Conservation (phyloP, 805 yeast genomes). For the Hanseniaspora taiwanica region DNA sequence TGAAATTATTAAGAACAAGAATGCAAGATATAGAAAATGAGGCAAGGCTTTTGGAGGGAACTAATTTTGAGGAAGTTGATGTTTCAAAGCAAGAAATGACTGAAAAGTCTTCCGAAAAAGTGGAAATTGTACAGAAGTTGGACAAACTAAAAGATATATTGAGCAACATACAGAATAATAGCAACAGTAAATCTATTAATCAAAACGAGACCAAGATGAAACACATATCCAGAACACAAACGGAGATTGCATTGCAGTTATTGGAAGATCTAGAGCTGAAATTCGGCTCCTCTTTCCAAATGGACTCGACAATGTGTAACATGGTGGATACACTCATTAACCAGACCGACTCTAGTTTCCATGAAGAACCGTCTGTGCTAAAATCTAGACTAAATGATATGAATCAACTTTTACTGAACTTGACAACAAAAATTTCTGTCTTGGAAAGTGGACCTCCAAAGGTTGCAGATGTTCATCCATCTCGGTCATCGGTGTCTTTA, state of each 20-base stretch:
- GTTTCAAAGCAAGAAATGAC: constrained; percentile 13
- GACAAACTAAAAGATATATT: constrained; percentile 42
- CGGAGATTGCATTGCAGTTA: constrained; percentile 55
- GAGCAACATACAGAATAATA: constrained; percentile 53
- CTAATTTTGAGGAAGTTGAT: constrained; percentile 51
- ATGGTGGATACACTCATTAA: constrained; percentile 2
- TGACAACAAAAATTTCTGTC: constrained; percentile 2
- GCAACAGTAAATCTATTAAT: constrained; percentile 62
- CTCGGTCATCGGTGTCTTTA: neutral
- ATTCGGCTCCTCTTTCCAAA: constrained; percentile 52
- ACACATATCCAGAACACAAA: constrained; percentile 46
- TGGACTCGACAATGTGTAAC: constrained; percentile 1
- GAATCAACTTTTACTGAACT: constrained; percentile 2
- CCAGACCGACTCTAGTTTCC: neutral
- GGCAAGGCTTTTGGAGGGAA: constrained; percentile 77
- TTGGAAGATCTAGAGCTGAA: constrained; percentile 54
- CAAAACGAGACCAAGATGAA: constrained; percentile 38
- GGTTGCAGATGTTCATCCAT: too few species aligned
- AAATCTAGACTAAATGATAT: neutral
- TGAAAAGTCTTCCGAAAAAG: constrained; percentile 30
- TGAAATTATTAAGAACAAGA: constrained; percentile 61
- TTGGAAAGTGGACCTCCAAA: neutral
- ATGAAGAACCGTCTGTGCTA: neutral
- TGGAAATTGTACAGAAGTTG: constrained; percentile 30
- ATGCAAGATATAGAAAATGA: constrained; percentile 78